Evolutionary conservation across 2,329 filamentous ascomycete species (phyloP).

Genomic region (Diaporthe humulicola): DNA sequence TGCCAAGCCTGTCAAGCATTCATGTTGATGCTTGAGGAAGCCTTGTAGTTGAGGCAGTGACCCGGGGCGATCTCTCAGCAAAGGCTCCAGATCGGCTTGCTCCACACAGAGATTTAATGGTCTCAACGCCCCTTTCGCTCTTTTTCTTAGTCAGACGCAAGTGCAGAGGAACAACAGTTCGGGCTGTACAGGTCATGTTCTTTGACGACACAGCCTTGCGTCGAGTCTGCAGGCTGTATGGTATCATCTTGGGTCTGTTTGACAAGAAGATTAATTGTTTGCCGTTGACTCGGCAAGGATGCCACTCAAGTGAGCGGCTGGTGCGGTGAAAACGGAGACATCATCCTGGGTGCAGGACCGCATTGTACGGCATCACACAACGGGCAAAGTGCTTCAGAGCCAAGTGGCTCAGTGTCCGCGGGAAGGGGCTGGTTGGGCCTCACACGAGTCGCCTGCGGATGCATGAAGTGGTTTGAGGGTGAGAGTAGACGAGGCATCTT

Average conservation of each 20-base stretch:
- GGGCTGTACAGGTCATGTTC: not conserved
- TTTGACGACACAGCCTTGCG: not conserved
- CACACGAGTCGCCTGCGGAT: not conserved
- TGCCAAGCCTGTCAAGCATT: not conserved
- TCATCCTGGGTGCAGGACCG: not conserved
- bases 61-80: not conserved
- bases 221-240: not conserved
- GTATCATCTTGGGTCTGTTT: not conserved
- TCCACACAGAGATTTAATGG: not conserved
- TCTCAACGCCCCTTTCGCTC: too few relatives aligned
- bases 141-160: not conserved
- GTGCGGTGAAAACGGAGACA: not conserved
- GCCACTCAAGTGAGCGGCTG: slow-evolving; percentile 3
- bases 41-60: not conserved
- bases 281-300: not conserved
- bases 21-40: not conserved
- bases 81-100: not conserved
- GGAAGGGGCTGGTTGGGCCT: not conserved
- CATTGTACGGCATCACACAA: not conserved
- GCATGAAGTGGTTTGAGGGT: not conserved
- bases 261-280: not conserved
- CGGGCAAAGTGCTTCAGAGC: not conserved
- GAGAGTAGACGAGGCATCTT: not conserved
- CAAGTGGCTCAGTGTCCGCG: not conserved
- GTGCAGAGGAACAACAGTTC: not conserved